phyloP scores from a whole-genome alignment of 2,329 filamentous ascomycete species.

The Trichocomaceae sp. region DNA sequence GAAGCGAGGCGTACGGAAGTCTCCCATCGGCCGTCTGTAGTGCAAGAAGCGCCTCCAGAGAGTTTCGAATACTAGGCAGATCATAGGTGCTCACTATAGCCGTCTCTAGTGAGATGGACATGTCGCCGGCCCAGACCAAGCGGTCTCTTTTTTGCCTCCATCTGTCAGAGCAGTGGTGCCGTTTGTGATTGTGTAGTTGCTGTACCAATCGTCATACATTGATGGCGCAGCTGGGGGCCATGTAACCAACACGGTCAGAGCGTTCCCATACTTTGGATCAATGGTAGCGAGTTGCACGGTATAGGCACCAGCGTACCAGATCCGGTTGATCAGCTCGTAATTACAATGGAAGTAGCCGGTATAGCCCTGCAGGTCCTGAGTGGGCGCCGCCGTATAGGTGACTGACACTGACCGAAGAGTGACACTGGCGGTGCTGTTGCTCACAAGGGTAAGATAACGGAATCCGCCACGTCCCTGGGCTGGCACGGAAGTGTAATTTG shows the following conservation, averaged over 20 bases:
- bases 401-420: slow-evolving; percentile 39
- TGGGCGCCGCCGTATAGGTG: slow-evolving; percentile 49
- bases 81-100: slow-evolving; percentile 40
- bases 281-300: slow-evolving; percentile 49
- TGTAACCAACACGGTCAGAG: too few relatives aligned
- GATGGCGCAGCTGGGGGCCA: slow-evolving; percentile 38
- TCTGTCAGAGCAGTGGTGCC: slow-evolving; percentile 33
- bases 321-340: slow-evolving; percentile 48
- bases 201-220: too few relatives aligned
- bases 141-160: slow-evolving; percentile 38
- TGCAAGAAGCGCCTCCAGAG: neutral
- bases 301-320: slow-evolving; percentile 53
- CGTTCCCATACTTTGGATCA: too few relatives aligned
- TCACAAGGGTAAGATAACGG: slow-evolving; percentile 37
- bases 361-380: slow-evolving; percentile 48
- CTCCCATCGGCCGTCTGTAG: neutral
- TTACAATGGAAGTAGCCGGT: slow-evolving; percentile 49
- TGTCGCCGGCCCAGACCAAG: slow-evolving; percentile 44
- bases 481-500: slow-evolving; percentile 34
- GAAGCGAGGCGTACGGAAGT: neutral
- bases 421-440: slow-evolving; percentile 31
- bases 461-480: slow-evolving; percentile 40
- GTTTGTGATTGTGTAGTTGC: too few relatives aligned
- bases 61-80: slow-evolving; percentile 41
- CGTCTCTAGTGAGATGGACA: slow-evolving; percentile 45